Conservation (phyloP, 352 stramenopile species). For the Saprolegnia diclina region DNA sequence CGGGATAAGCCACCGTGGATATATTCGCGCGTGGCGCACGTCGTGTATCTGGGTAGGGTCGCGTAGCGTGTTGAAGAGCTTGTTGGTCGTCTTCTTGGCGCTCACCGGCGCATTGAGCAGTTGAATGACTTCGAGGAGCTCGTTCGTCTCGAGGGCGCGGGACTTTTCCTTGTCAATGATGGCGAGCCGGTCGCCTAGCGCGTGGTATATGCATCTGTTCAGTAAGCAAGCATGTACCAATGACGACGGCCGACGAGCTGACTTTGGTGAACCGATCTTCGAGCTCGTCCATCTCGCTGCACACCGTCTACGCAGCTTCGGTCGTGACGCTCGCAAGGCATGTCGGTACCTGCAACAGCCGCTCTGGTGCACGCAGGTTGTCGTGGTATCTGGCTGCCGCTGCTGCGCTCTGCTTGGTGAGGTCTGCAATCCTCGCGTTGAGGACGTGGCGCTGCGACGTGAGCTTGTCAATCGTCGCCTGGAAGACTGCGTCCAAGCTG, state of each 20-base stretch:
- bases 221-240: slow-evolving; percentile 29
- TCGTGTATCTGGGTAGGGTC: slow-evolving; percentile 69
- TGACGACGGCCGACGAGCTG: slow-evolving; percentile 68
- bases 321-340: neutral
- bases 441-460: slow-evolving; percentile 53
- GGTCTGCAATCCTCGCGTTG: slow-evolving; percentile 43
- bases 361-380: slow-evolving; percentile 50
- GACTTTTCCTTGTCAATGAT: slow-evolving; percentile 57
- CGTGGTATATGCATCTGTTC: neutral
- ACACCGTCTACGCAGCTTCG: slow-evolving; percentile 46
- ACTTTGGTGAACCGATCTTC: slow-evolving; percentile 84
- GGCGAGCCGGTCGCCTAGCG: slow-evolving; percentile 43
- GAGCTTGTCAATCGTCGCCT: slow-evolving; percentile 52
- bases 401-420: slow-evolving; percentile 62
- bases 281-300: slow-evolving; percentile 70
- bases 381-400: slow-evolving; percentile 55
- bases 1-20: neutral
- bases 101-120: slow-evolving; percentile 51
- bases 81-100: slow-evolving; percentile 31
- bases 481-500: slow-evolving; percentile 47
- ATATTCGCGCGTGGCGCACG: neutral
- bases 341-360: slow-evolving; percentile 42
- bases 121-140: slow-evolving; percentile 68
- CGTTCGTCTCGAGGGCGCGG: slow-evolving; percentile 65
- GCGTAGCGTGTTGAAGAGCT: slow-evolving; percentile 54